Conservation (phyloP, 148 eudicot genomes). For the Vaccinium darrowii region DNA sequence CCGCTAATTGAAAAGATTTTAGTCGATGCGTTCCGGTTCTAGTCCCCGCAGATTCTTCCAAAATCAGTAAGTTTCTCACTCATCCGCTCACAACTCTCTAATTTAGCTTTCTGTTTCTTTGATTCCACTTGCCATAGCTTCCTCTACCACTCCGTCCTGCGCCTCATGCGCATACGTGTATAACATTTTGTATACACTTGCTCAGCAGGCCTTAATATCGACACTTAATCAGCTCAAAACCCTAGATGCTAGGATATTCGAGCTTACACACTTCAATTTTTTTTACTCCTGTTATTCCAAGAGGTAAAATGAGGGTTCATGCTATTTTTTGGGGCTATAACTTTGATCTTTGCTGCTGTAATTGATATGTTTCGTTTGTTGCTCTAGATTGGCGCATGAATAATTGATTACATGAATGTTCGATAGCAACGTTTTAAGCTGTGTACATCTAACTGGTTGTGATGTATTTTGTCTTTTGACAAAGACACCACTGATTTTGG, state of each 20-base stretch:
- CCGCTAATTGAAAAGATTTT: neutral
- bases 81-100: neutral
- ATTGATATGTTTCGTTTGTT: neutral
- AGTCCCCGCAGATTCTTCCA: constrained; percentile 1
- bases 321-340: neutral
- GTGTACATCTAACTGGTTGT: neutral
- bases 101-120: neutral
- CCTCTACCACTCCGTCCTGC: neutral
- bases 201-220: neutral
- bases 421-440: neutral
- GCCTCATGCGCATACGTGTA: neutral
- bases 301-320: neutral
- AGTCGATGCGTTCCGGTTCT: neutral
- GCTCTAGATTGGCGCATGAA: neutral
- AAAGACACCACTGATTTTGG: neutral
- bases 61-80: neutral
- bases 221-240: constrained; percentile 10
- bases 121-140: neutral
- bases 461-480: neutral
- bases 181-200: neutral
- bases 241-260: constrained; percentile 8
- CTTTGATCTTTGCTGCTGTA: constrained; percentile 1
- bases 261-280: neutral
- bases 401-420: neutral
- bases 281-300: neutral